Evolutionary conservation across 2,329 filamentous ascomycete species (phyloP).

Genomic region (Zymoseptoria pseudotritici): DNA sequence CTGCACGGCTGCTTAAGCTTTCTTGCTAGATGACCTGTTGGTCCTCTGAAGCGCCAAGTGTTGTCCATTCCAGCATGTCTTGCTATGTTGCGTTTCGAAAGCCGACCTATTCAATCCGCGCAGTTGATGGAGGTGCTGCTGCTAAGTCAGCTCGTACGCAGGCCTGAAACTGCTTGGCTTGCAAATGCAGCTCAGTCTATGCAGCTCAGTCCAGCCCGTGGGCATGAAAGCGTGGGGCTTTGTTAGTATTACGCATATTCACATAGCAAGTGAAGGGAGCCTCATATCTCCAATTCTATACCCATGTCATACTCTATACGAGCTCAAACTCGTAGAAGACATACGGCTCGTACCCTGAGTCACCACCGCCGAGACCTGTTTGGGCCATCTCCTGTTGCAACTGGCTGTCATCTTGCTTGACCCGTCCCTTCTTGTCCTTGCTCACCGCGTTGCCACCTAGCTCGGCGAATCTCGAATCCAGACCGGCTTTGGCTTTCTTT

Average conservation of each 20-base stretch:
- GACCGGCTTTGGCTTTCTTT: conserved; percentile 58
- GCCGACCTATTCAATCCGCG: no score
- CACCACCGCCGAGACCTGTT: conserved; percentile 60
- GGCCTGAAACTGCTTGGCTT: neutral
- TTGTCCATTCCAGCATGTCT: no score
- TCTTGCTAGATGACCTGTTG: no score
- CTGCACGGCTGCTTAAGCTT: no score
- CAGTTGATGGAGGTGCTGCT: no score
- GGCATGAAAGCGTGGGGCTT: neutral
- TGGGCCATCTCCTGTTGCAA: conserved; percentile 77
- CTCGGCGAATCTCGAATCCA: conserved; percentile 83
- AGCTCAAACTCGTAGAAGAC: conserved; percentile 96
- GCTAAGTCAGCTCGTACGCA: neutral
- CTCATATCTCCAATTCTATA: neutral
- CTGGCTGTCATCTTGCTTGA: conserved; percentile 79
- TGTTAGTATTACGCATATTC: neutral
- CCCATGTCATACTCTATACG: conserved; percentile 31
- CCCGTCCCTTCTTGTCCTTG: conserved; percentile 84
- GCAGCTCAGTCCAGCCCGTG: neutral
- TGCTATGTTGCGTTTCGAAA: no score
- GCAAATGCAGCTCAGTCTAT: neutral
- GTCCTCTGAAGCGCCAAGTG: no score
- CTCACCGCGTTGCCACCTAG: conserved; percentile 91
- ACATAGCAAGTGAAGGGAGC: neutral
- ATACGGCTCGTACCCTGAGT: conserved; percentile 85